Evolutionary conservation across 2,329 filamentous ascomycete species (phyloP).

Genomic region (Orbilia quercus): DNA sequence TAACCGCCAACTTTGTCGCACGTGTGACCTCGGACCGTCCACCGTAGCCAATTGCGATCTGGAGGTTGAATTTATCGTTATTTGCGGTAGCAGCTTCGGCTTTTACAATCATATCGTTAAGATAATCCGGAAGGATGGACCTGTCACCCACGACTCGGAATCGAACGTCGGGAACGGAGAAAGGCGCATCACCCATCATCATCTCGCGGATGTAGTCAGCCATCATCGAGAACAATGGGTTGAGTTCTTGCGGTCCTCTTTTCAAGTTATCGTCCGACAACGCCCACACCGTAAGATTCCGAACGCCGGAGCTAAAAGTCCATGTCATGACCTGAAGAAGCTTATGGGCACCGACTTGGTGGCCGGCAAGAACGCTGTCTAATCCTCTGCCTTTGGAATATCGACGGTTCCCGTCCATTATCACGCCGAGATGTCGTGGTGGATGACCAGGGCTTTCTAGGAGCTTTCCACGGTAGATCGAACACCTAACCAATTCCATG

Average conservation of each 20-base stretch:
- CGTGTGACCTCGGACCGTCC: constrained; percentile 48
- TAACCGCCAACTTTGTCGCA: constrained; percentile 37
- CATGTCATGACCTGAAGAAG: constrained; percentile 46
- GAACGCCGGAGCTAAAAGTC: constrained; percentile 37
- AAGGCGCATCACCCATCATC: constrained; percentile 40
- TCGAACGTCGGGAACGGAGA: constrained; percentile 33
- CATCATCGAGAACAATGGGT: constrained; percentile 47
- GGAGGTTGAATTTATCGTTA: constrained; percentile 42
- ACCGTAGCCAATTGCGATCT: constrained; percentile 50
- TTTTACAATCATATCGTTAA: constrained; percentile 41
- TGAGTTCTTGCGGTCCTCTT: constrained; percentile 38
- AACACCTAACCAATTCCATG: constrained; percentile 32
- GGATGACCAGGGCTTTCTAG: constrained; percentile 17
- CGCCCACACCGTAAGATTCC: constrained; percentile 46
- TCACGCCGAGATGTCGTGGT: constrained; percentile 38
- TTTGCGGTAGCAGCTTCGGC: constrained; percentile 26
- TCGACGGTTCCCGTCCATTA: constrained; percentile 51
- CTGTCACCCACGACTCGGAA: constrained; percentile 42
- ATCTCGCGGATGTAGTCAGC: constrained; percentile 41
- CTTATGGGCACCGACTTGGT: constrained; percentile 51
- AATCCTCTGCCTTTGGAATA: constrained; percentile 33
- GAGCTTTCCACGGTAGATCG: constrained; percentile 45
- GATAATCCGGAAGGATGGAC: constrained; percentile 38
- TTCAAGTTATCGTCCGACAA: constrained; percentile 51
- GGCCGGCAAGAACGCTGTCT: constrained; percentile 28